Evolutionary conservation across 73 alveolate species (phyloP).

Genomic region (Paramecium tetraurelia): DNA sequence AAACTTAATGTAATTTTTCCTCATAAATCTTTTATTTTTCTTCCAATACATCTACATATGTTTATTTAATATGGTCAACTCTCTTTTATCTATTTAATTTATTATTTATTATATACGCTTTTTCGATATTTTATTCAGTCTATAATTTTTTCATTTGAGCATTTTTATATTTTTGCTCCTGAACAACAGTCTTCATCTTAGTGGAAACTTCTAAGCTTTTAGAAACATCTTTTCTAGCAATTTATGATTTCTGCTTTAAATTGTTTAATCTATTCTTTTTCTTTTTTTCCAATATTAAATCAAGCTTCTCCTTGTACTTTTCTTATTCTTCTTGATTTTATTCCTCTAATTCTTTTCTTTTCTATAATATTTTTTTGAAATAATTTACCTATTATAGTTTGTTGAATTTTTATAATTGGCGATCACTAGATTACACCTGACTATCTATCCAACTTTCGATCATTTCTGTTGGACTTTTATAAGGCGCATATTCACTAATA

Average conservation of each 20-base stretch:
- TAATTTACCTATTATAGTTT: not conserved
- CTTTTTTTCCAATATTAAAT: not conserved
- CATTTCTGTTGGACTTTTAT: slow-evolving; percentile 52
- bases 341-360: not conserved
- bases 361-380: not conserved
- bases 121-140: not conserved
- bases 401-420: not conserved
- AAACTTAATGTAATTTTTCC: slow-evolving; percentile 7
- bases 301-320: not conserved
- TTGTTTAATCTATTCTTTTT: slow-evolving; percentile 6
- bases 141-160: not conserved
- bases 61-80: not conserved
- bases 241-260: not conserved
- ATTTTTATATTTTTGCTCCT: not conserved
- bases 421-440: not conserved
- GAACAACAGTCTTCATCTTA: slow-evolving; percentile 12
- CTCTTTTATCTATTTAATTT: not conserved
- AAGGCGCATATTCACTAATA: slow-evolving; percentile 39
- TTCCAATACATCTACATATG: not conserved
- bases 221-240: not conserved
- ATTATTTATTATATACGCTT: not conserved
- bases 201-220: not conserved
- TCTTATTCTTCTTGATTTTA: not conserved
- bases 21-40: slow-evolving; percentile 42
- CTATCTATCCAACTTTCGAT: slow-evolving; percentile 34